These are phyloP conservation scores for Penicillium sp. DNA, from an alignment of 2,329 filamentous ascomycete species.

Conservation along the genomic window DNA sequence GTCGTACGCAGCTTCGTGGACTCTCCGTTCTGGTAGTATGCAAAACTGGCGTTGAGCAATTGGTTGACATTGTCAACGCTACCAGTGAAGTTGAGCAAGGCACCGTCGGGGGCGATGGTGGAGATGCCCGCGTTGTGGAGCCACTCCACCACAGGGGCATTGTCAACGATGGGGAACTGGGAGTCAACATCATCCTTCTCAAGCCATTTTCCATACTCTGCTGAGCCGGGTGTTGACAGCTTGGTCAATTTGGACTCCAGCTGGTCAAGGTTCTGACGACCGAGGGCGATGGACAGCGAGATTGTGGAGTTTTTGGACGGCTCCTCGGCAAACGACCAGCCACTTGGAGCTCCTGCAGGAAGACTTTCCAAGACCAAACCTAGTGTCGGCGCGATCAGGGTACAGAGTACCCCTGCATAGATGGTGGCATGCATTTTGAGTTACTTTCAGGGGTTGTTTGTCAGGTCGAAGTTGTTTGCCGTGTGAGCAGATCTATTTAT, in stretches of 20 bases:
- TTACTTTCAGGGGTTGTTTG: not conserved
- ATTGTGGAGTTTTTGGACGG: slow-evolving; percentile 18
- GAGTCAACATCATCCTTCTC: slow-evolving; percentile 46
- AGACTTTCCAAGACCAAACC: slow-evolving; percentile 23
- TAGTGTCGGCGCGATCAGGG: slow-evolving; percentile 21
- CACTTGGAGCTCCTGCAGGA: slow-evolving; percentile 15
- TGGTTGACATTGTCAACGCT: slow-evolving; percentile 45
- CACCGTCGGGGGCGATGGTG: slow-evolving; percentile 41
- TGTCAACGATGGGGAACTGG: slow-evolving; percentile 44
- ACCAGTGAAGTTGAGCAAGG: slow-evolving; percentile 47
- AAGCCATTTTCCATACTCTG: slow-evolving; percentile 54
- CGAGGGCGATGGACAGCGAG: slow-evolving; percentile 25
- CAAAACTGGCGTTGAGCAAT: slow-evolving; percentile 54
- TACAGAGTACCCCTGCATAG: slow-evolving; percentile 22
- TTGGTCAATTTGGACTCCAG: slow-evolving; percentile 43
- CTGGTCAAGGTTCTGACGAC: slow-evolving; percentile 33
- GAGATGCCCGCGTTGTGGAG: slow-evolving; percentile 44
- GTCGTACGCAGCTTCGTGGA: slow-evolving; percentile 47
- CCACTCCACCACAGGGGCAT: slow-evolving; percentile 46
- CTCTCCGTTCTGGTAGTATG: slow-evolving; percentile 46
- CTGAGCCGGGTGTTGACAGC: slow-evolving; percentile 50
- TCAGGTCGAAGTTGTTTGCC: not conserved
- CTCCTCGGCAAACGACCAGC: slow-evolving; percentile 19
- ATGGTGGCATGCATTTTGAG: slow-evolving; percentile 17
- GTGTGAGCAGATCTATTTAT: slow-evolving; percentile 16